Evolutionary conservation across 371 early-diverging fungal species (phyloP).

Genomic region (Smittium mucronatum): DNA sequence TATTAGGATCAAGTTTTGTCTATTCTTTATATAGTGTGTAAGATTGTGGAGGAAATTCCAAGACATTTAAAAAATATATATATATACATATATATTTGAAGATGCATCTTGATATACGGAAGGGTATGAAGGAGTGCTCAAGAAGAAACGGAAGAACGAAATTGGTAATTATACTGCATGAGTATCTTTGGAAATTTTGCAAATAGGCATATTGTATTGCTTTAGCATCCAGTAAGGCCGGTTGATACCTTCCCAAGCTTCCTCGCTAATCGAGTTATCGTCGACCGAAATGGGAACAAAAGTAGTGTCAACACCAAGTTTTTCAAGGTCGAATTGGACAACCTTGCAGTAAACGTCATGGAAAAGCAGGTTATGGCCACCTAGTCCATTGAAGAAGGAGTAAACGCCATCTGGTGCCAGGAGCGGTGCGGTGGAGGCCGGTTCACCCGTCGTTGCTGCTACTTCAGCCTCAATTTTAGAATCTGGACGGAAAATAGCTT

Average conservation of each 20-base stretch:
- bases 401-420: conserved; percentile 49
- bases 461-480: too few relatives aligned
- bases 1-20: too few relatives aligned
- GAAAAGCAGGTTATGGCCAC: conserved; percentile 85
- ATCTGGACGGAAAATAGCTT: conserved; percentile 41
- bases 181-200: conserved; percentile 16
- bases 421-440: conserved; percentile 16
- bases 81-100: too few relatives aligned
- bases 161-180: not conserved
- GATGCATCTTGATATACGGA: too few relatives aligned
- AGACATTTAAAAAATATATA: too few relatives aligned
- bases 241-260: conserved; percentile 79
- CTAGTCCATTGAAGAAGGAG: conserved; percentile 89
- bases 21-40: too few relatives aligned
- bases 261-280: conserved; percentile 52
- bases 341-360: conserved; percentile 85
- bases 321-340: conserved; percentile 63
- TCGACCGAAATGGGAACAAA: conserved; percentile 57
- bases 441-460: too few relatives aligned
- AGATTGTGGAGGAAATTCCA: too few relatives aligned
- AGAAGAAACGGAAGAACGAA: not conserved
- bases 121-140: too few relatives aligned
- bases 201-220: conserved; percentile 62
- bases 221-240: conserved; percentile 71
- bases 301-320: conserved; percentile 61